These are phyloP conservation scores for Salix dunnii DNA, from an alignment of 345 rosid genomes.

Conservation along the genomic window DNA sequence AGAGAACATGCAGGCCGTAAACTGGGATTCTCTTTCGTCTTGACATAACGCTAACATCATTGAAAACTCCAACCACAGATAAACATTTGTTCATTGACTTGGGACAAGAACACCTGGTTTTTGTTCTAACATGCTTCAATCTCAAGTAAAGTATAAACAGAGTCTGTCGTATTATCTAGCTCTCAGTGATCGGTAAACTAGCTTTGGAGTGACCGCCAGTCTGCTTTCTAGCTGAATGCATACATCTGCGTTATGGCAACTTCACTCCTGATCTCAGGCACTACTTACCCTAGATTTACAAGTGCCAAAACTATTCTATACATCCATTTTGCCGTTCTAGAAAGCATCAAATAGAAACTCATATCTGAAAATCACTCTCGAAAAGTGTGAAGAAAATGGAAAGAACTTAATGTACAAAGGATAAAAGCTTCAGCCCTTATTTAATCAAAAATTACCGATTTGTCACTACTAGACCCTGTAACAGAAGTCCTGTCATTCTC, in stretches of 20 bases:
- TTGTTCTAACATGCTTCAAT: neutral
- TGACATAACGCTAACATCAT: neutral
- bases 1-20: neutral
- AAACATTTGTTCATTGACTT: neutral
- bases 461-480: neutral
- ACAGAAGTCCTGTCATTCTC: slow-evolving; percentile 40
- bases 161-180: neutral
- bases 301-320: neutral
- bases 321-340: neutral
- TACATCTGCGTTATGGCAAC: neutral
- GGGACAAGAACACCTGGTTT: neutral
- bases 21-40: neutral
- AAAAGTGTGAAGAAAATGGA: neutral
- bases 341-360: neutral
- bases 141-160: neutral
- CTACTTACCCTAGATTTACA: neutral
- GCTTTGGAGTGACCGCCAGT: neutral
- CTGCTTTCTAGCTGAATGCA: neutral
- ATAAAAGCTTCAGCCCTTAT: neutral
- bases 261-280: neutral
- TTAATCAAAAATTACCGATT: neutral
- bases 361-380: neutral
- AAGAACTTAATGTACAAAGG: neutral
- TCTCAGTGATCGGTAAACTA: neutral
- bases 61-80: neutral